Evolutionary conservation across 129 eudicot genomes (phyloP), one percentile per base, ranked within the genome.

Genomic region (Mikania micrantha): DNA sequence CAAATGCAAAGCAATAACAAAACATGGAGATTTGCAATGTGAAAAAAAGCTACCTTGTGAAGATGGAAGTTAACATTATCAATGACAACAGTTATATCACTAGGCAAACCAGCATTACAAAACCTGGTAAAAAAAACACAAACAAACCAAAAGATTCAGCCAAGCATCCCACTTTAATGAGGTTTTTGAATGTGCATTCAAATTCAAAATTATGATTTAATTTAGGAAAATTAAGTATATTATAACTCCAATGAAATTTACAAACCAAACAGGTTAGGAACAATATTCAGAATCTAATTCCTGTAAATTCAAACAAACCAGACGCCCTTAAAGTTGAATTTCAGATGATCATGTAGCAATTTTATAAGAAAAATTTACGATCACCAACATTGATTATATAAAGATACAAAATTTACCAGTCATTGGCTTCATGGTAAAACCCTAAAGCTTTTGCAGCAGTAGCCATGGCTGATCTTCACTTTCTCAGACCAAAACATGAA

Each of bases 381-480:
- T 74, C 79, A 74, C 73, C 40, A 75, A 34, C 65, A 50, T 7
- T 24, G 9, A 52, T 45, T 47, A 16, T 1, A 62, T 22, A 57
- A 29, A 68, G 22, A 68, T 21, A 71, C 16, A 75, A 31, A 54
- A 38, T 27, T 20, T 83, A 88, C 96, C 96, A 88, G 73, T 85
- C 82, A 74, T 74, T 82, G 67, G 79, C 89, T 74, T 85, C 87
- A 22, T 64, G 85, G 59, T 59, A 74, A 67, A 88, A 88, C 39
- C 71, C 85, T 56, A 80, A 62, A 52, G 71, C 70, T 52, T 74
- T 85, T 19, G 85, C 87, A 70, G 88, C 81, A 73, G 92, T 82
- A 78, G 92, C 80, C 96, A 85, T 85, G 73, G 74, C 29, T 42
- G 78, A 71, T 56, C 63, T 74, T 38, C 47, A 79, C 72, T 61